Conservation (phyloP, 2,329 filamentous ascomycete species). For the Fusarium circinatum region DNA sequence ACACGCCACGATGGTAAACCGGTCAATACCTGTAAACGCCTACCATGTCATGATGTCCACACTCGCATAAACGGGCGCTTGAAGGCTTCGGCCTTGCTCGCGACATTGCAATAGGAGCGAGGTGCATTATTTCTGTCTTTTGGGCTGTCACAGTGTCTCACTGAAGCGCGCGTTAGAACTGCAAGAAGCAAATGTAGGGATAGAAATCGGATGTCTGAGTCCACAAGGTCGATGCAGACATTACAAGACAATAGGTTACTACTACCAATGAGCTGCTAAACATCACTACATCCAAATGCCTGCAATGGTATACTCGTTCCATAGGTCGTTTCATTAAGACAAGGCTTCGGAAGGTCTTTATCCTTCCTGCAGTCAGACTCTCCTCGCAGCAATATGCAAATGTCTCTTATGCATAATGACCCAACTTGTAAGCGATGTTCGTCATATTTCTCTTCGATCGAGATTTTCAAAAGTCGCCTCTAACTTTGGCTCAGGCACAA, state of each 20-base stretch:
- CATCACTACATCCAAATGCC: too few relatives aligned
- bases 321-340: not conserved
- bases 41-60: not conserved
- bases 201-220: not conserved
- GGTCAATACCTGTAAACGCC: not conserved
- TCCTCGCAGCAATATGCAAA: not conserved
- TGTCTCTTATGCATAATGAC: not conserved
- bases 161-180: not conserved
- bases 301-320: not conserved
- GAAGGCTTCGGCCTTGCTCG: not conserved
- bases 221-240: not conserved
- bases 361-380: not conserved
- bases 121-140: not conserved
- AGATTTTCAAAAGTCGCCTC: not conserved
- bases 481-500: not conserved
- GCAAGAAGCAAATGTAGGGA: not conserved
- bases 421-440: not conserved
- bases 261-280: not conserved
- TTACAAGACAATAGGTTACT: not conserved
- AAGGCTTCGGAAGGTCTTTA: not conserved
- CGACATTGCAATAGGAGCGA: not conserved
- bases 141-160: conserved; percentile 9
- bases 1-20: conserved; percentile 8
- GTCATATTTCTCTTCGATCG: conserved; percentile 10
- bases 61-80: not conserved